phyloP scores from a whole-genome alignment of 805 yeast genomes.

The Aciculoconidium aculeatum region DNA sequence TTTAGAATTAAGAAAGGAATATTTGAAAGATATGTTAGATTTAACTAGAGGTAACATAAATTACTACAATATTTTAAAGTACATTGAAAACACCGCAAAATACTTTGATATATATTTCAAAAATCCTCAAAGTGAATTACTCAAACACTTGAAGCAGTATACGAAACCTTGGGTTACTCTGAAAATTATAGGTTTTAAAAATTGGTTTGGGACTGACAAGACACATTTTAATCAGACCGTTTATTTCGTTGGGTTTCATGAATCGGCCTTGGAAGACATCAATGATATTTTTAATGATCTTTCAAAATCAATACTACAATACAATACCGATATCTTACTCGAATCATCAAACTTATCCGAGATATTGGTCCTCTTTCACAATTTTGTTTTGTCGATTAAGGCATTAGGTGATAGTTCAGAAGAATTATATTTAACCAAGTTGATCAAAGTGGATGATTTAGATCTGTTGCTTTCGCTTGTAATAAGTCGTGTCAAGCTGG shows the following conservation, averaged over 20 bases:
- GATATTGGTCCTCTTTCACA: constrained; percentile 18
- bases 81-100: constrained; percentile 28
- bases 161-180: constrained; percentile 22
- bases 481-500: too few species aligned
- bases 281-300: too few species aligned
- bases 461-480: too few species aligned
- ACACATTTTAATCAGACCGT: constrained; percentile 10
- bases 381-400: constrained; percentile 20
- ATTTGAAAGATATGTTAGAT: constrained; percentile 11
- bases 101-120: constrained; percentile 20
- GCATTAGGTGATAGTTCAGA: too few species aligned
- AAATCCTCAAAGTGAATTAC: constrained; percentile 10
- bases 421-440: too few species aligned
- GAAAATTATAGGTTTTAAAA: constrained; percentile 24
- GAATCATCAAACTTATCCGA: constrained; percentile 3
- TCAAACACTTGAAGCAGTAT: constrained; percentile 8
- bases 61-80: constrained; percentile 25
- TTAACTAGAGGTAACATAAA: constrained; percentile 10
- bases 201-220: constrained; percentile 23
- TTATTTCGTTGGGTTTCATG: constrained; percentile 2
- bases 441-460: too few species aligned
- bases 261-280: constrained; percentile 1
- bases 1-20: constrained; percentile 17
- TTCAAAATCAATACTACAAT: too few species aligned
- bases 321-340: too few species aligned